Base-by-base conservation (phyloP, 306 rosid species). In the Trifolium repens region DNA sequence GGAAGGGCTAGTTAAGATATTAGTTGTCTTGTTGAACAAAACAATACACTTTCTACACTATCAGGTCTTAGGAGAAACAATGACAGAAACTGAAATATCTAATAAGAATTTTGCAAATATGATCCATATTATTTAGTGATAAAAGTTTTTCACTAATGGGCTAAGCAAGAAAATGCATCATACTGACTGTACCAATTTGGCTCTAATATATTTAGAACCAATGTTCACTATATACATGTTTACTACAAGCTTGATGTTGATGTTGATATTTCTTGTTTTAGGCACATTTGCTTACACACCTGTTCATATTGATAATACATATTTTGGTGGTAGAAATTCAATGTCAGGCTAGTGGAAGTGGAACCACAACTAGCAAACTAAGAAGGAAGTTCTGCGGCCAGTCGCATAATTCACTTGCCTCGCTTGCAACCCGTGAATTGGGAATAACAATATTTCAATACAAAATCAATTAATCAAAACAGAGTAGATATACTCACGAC, bases 401-500 rank as follows among this genome's bases (percentile, higher is more conserved):
- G 22, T n/a, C 22, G 7, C 55, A 50, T 50, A 50, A 50, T 50
- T 50, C 0, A 4, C 12, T 8, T 53, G 26, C 10, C 11, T 7
- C 27, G 2, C 59, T 53, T 17, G 12, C 8, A 24, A 53, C 9
- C 59, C 35, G 7, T 24, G 34, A 57, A 24, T 22, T 59, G 50
- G 8, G 27, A 19, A 59, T 43, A 44, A 17, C 2, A 61, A 16
- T 43, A 27, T 63, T 50, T 15, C 55, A 39, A 39, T 32, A 49
- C 61, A 14, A 74, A 46, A 57, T 75, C 43, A 75, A 75, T 50
- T 37, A 64, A 37, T 37, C 53, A 62, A 63, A 63, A 15, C 26
- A 65, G 6, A 52, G 63, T 26, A 52, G 58, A 66, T 66, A 53
- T 71, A 76, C 80, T 66, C 58, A 87, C 96, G 93, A 85, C 96